Evolutionary conservation across 1,139 yeast species (phyloP).

Genomic region (Nakaseomyces sp.): DNA sequence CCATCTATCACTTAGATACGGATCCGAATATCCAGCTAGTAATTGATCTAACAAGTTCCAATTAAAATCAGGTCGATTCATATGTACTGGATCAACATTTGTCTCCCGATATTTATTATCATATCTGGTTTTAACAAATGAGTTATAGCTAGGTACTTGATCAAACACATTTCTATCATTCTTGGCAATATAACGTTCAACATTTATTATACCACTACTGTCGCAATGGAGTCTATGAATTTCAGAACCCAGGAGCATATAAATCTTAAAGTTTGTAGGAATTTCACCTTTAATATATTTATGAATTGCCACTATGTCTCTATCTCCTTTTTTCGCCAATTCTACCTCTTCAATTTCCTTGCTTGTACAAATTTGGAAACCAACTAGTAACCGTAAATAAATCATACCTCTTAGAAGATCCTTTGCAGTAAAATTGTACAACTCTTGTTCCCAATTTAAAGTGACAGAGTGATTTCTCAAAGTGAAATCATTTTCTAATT

Average conservation of each 20-base stretch:
- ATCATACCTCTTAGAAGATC: conserved; percentile 82
- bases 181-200: conserved; percentile 54
- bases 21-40: conserved; percentile 82
- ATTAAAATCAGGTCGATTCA: conserved; percentile 49
- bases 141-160: conserved; percentile 27
- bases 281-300: conserved; percentile 33
- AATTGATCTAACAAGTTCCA: conserved; percentile 92
- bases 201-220: conserved; percentile 58
- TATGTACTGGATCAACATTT: conserved; percentile 47
- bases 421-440: conserved; percentile 39
- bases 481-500: conserved; percentile 55
- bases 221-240: conserved; percentile 77
- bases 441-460: conserved; percentile 33
- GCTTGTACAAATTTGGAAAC: conserved; percentile 84
- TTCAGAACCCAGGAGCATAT: conserved; percentile 70
- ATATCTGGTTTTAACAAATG: conserved; percentile 66
- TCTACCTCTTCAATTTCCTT: conserved; percentile 58
- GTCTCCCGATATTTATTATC: conserved; percentile 59
- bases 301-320: conserved; percentile 27
- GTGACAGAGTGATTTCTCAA: conserved; percentile 38
- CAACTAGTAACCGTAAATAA: conserved; percentile 68
- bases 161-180: conserved; percentile 27
- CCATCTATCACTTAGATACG: conserved; percentile 43
- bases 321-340: conserved; percentile 34
- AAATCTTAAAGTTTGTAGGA: conserved; percentile 50